Evolutionary conservation across 331 rosid species (phyloP).

Genomic region (Quercus tomentella): DNA sequence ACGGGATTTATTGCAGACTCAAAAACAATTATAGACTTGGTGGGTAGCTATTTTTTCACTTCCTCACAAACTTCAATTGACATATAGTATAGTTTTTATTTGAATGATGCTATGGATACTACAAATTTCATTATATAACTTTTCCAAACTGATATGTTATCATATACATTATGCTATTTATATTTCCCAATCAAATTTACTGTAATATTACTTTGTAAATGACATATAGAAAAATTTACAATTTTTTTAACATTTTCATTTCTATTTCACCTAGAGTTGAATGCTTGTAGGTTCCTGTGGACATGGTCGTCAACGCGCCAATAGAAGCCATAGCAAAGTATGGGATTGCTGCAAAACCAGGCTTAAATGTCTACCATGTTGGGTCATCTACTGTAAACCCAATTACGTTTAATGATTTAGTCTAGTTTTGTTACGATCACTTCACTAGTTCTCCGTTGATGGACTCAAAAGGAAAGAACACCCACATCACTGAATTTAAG

Average conservation of each 20-base stretch:
- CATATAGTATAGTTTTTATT: no score
- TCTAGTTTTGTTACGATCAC: background rate
- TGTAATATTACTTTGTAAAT: background rate
- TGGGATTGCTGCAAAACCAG: background rate
- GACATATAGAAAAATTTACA: no score
- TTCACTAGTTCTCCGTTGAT: background rate
- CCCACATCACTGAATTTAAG: background rate
- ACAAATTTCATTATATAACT: no score
- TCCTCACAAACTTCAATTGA: background rate
- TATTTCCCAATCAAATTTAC: background rate
- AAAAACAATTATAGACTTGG: background rate
- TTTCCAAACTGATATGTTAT: background rate
- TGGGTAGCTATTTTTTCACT: background rate
- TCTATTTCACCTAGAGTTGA: no score
- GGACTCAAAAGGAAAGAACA: background rate
- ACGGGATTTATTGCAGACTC: background rate
- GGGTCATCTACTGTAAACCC: background rate
- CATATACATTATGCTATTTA: background rate
- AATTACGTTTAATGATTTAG: background rate
- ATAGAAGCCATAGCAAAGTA: slow-evolving; percentile 8
- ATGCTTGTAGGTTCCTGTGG: slow-evolving; percentile 4
- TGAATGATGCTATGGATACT: no score
- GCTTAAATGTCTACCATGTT: background rate
- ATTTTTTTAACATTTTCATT: no score
- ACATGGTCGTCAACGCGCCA: slow-evolving; percentile 14